Evolutionary conservation across 257 asterid genomes (phyloP), one percentile per base, ranked within the genome.

Genomic region (Ajuga chamaepitys): DNA sequence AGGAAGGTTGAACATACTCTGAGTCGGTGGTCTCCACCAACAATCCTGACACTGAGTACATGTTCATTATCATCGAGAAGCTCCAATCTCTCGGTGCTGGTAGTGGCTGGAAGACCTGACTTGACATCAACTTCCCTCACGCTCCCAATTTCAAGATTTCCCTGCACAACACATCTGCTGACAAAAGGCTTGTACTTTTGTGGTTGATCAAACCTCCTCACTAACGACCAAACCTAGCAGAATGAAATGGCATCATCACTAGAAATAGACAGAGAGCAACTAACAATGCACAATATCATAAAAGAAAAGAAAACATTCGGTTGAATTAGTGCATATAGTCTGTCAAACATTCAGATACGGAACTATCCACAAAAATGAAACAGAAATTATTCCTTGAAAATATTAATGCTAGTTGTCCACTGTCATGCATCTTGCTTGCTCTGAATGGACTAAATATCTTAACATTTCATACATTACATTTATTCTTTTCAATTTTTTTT

Each of bases 41-140:
- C 44, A 62, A 88, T 85, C 76, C 87, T 82, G 63, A 88, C 77
- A 50, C 89, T 80, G 56, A 85, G 88, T 62, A 88, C 70, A 68
- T 83, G 96, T 48, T 88, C 84, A 44, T 85, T 87, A 69, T 88
- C 96, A 70, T 88, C 89, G 32, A 88, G 96, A 77, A 81, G 86
- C 81, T 88, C 96, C 77, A 88, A 68, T 69, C 89, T 83, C 81
- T 88, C 94, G 1, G 96, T 88, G 85, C 96, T 88, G 59, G 96
- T 83, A 45, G 96, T 85, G 62, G 94, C 96, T 45, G 94, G 96
- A 81, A 88, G 96, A 67, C 94, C 94, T 0, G 95, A 85, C 77
- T 82, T 88, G 41, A 88, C 89, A 74, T 83, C 90, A 58, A 88
- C 94, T 82, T 88, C 95, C 78, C 96, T 78, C 74, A 88, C 72